Evolutionary conservation across 1,284 basidiomycete genomes (phyloP).

Genomic region (Athelia psychrophila): DNA sequence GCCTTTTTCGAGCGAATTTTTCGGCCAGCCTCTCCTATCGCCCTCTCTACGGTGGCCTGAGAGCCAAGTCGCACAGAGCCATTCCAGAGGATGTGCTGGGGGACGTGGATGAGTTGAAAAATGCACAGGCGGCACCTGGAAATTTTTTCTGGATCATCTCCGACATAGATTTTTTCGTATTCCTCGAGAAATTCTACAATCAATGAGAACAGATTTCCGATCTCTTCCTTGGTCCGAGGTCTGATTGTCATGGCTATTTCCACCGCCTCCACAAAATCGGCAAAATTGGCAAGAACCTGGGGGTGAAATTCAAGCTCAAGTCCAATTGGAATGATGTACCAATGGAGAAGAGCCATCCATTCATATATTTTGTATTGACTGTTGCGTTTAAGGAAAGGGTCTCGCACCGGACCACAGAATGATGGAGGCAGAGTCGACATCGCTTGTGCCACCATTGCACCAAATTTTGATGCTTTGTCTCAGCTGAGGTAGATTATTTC

Average conservation of each 20-base stretch:
- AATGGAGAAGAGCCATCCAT: constrained; percentile 5
- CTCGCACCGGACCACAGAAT: constrained; percentile 3
- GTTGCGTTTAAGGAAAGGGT: constrained; percentile 2
- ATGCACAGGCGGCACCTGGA: constrained; percentile 3
- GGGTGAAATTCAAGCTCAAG: constrained; percentile 2
- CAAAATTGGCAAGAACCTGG: constrained; percentile 2
- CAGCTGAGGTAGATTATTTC: not conserved
- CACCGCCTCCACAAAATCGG: constrained; percentile 1
- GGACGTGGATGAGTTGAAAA: constrained; percentile 9
- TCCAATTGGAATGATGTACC: constrained; percentile 5
- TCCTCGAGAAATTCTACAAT: constrained; percentile 4
- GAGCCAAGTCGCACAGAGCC: constrained; percentile 6
- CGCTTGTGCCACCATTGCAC: not conserved
- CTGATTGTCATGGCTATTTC: constrained; percentile 3
- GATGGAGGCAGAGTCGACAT: constrained; percentile 1
- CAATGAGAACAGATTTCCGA: not conserved
- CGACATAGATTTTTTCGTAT: constrained; percentile 8
- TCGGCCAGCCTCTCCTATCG: constrained; percentile 4
- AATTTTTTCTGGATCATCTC: constrained; percentile 6
- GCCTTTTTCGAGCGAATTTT: constrained; percentile 2
- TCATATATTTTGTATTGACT: constrained; percentile 6
- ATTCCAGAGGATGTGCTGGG: constrained; percentile 7
- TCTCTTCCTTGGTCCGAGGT: not conserved
- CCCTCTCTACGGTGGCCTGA: constrained; percentile 5
- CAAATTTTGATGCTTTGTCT: not conserved